Evolutionary conservation across 257 asterid genomes (phyloP), one percentile per base, ranked within the genome.

Genomic region (Solanum lignicaule): DNA sequence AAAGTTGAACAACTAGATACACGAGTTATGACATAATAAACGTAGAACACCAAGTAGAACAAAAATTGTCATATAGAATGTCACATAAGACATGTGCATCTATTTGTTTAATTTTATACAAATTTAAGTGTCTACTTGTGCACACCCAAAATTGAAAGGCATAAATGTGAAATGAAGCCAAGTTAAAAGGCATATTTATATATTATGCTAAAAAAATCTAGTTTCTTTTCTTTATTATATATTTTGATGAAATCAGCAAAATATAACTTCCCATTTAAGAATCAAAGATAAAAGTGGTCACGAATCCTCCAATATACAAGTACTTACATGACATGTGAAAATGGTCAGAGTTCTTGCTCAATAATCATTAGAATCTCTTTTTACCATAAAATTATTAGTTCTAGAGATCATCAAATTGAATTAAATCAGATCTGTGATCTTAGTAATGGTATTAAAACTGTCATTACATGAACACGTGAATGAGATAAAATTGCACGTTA

Each of bases 141-240:
- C 4, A 18, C 4, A 52, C 4, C 9, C 65, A 55, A 55, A 55
- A 1, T 55, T 55, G 4, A 4, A 55, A 0, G 65, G 1, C n/a
- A 0, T 18, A 52, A 0, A 52, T 52, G 10, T 0, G 0, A 52
- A 52, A 18, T 52, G 2, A 18, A 18, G 0, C 0, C 2, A 52
- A 52, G 10, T 52, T 52, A 52, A 52, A 52, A 3, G 0, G 1
- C 3, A 6, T 16, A 52, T 52, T 2, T 52, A 52, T 20, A 16
- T 16, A 52, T 52, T 48, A 48, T 48, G 58, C 58, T 2, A 48
- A 15, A 5, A 58, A 58, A 58, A 18, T 20, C 71, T 65, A 15
- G 2, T 65, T 75, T 75, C 31, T 38, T 21, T 74, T 5, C 15
- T 74, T 5, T 29, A 35, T 5, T 73, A 35, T 9, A 73, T 35